Base-by-base conservation (phyloP, 805 yeast genomes). In the Candida endomychidarum region DNA sequence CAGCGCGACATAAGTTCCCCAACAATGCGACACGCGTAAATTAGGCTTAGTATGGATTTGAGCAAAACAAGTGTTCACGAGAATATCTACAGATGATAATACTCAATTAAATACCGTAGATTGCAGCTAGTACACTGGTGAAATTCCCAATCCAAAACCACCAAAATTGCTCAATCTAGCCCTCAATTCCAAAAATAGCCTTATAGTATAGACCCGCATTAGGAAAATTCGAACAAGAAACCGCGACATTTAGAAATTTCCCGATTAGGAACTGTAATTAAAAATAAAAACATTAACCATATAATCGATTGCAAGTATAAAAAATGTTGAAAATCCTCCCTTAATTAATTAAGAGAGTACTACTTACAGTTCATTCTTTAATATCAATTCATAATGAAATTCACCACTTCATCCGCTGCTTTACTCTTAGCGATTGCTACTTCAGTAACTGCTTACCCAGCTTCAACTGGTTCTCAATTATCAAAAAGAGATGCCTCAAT, bases 401-500 rank as follows among this genome's bases (percentile, higher is more conserved):
- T 65, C 37, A 45, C 67, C 28, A 50, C 58, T 19, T 38, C 71
- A 16, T 43, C 67, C 17, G 49, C 57, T 47, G 48, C 60, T 34
- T 58, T 66, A 25, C 26, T 65, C 12, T 47, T 57, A 35, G 63
- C 63, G 8, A 44, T 48, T 16, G 14, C 55, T 11, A 51, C 58
- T 24, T 52, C 57, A 9, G 55, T 57, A 20, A 47, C 53, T n/a
- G 67, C 70, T 21, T 68, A 70, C 5, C 71, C 72, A 18, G 47
- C 65, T n/a, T 34, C 47, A 6, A 46, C 49, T 22, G 51, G 34
- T n/a, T 31, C 28, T n/a, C 14, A 32, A 20, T 48, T 58, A 35
- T 41, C 57, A 6, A 47, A 35, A 23, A 54, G 63, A 43, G 61
- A 59, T 28, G 30, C 42, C 20, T 47, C 54, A 7, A 42, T 50